Evolutionary conservation across 805 yeast species (phyloP).

Genomic region (Metschnikowia arizonensis): DNA sequence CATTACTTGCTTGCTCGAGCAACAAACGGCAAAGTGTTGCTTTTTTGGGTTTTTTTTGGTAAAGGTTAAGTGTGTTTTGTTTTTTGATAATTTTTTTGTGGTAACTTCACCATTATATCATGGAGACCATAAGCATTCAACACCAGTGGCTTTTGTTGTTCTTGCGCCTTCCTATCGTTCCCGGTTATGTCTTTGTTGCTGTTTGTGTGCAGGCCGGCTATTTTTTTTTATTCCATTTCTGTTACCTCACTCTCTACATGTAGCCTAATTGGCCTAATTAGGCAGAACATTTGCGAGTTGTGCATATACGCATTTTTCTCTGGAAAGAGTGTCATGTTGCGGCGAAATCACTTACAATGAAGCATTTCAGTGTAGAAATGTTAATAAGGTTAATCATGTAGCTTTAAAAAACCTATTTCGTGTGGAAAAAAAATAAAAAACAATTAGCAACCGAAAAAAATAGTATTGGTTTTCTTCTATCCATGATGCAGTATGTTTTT

Average conservation of each 20-base stretch:
- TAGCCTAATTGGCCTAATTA: conserved; percentile 10
- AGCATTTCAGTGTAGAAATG: neutral
- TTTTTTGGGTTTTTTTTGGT: neutral
- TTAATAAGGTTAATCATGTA: neutral
- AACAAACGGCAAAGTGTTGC: conserved; percentile 1
- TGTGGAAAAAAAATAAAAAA: too few species aligned
- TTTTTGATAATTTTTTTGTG: too few species aligned
- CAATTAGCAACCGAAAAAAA: too few species aligned
- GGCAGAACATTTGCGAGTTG: conserved; percentile 6
- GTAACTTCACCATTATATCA: too few species aligned
- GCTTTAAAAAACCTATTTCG: neutral
- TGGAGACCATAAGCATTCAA: neutral
- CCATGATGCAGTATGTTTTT: neutral
- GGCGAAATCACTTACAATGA: neutral
- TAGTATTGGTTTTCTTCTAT: neutral
- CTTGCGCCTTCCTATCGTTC: neutral
- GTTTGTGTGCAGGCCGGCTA: conserved; percentile 11
- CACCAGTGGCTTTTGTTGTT: neutral
- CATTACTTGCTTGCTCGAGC: conserved; percentile 12
- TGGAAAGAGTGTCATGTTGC: conserved; percentile 5
- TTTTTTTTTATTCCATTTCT: conserved; percentile 8
- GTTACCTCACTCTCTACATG: conserved; percentile 9
- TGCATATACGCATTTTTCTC: neutral
- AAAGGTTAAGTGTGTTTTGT: too few species aligned
- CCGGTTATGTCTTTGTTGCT: conserved; percentile 1